Evolutionary conservation across 805 yeast genomes (phyloP).

Genomic region (Kazachstania viticola): DNA sequence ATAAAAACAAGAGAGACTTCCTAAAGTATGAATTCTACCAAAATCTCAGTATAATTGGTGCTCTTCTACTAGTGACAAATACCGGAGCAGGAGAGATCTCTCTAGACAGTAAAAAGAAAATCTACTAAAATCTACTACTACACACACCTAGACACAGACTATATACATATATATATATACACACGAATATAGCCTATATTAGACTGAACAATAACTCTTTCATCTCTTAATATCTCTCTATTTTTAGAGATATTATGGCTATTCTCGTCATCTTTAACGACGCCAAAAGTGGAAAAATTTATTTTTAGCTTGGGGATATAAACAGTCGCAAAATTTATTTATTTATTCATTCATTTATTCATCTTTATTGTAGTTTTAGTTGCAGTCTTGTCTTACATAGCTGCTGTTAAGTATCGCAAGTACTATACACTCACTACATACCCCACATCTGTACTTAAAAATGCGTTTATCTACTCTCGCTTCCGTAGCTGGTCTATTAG

Average conservation of each 20-base stretch:
- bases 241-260: background rate
- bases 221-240: background rate
- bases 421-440: no score
- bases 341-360: no score
- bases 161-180: background rate
- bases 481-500: slow-evolving; percentile 31
- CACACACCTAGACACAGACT: background rate
- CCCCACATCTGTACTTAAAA: no score
- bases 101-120: slow-evolving; percentile 90
- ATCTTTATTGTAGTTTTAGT: no score
- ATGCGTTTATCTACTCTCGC: slow-evolving; percentile 31
- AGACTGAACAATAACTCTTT: background rate
- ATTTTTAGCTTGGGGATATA: no score
- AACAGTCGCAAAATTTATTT: no score
- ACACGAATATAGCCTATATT: no score
- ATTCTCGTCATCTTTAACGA: background rate
- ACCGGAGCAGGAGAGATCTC: slow-evolving; percentile 95
- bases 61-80: slow-evolving; percentile 77
- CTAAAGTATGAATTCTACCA: slow-evolving; percentile 90
- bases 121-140: slow-evolving; percentile 35
- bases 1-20: slow-evolving; percentile 65
- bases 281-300: no score
- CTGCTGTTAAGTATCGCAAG: no score
- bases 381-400: no score
- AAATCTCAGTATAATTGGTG: slow-evolving; percentile 90